Base-by-base conservation (phyloP, 2,329 filamentous ascomycete species). In the Waltergamsia citrina region DNA sequence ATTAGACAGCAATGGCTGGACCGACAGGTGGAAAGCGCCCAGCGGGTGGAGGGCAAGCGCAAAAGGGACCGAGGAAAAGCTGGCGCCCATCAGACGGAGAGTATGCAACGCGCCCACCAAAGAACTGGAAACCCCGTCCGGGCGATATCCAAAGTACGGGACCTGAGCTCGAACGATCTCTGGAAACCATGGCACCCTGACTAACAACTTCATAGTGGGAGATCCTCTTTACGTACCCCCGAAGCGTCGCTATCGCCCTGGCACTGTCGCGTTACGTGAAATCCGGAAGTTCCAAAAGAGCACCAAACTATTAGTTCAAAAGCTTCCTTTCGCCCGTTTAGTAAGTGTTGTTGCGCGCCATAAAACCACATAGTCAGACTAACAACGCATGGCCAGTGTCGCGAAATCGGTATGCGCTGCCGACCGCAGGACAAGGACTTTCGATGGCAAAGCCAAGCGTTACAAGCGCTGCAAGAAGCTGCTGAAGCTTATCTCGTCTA, bases 401-500 rank as follows among this genome's bases (percentile, higher is more conserved):
- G 81, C 57, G 83, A 87, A 61, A 84, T 87, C 44, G 81, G 81
- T 4, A 53, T 84, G 19, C 61, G 69, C 2, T 67, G 81, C 40
- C 75, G 78, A 14, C 72, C 76, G 5, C 57, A 60, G 23, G 76
- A 74, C 39, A 67, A 77, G 37, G 81, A 85, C 40, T 77, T 96
- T 57, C 78, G 90, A 46, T 98, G 92, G 88, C 92, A 96, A 65
- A 93, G 85, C 35, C 90, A 94, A 49, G 90, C 92, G 33, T 92
- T 96, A 50, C 78, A 84, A 51, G 90, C 90, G 10, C 71, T 96
- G 3, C 90, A 96, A 62, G 90, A 96, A 67, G 86, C 90, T 11
- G 78, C 88, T n/a, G 90, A 96, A 64, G 90, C 90, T 5, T 96
- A 94, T 60, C 71, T 96, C 46, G 84, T 96, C 38, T 88, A 94